These are phyloP conservation scores for Batkoa obscura DNA, from an alignment of 371 early-diverging fungal genomes.

Conservation along the genomic window DNA sequence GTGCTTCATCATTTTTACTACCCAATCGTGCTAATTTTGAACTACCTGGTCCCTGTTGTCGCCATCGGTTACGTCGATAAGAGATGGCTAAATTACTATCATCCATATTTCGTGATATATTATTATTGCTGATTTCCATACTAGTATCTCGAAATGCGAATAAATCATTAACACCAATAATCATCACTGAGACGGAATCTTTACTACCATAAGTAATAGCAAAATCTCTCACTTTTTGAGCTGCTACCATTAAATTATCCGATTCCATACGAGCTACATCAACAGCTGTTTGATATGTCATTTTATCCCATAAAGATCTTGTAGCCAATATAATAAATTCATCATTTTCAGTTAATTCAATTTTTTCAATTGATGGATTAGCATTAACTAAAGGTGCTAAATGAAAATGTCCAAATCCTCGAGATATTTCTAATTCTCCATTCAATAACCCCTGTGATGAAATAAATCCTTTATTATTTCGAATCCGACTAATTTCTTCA, in stretches of 20 bases:
- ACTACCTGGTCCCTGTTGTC: conserved; percentile 32
- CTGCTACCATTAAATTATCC: conserved; percentile 53
- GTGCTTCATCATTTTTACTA: conserved; percentile 56
- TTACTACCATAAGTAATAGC: conserved; percentile 67
- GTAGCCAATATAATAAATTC: conserved; percentile 83
- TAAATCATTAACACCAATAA: conserved; percentile 57
- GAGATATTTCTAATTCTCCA: conserved; percentile 49
- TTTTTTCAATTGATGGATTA: conserved; percentile 54
- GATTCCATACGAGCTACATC: conserved; percentile 58
- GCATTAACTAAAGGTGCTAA: conserved; percentile 69
- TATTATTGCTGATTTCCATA: conserved; percentile 47
- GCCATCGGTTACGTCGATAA: conserved; percentile 18
- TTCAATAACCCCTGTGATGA: conserved; percentile 54
- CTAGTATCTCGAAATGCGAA: conserved; percentile 43
- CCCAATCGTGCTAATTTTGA: conserved; percentile 41
- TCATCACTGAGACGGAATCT: conserved; percentile 64
- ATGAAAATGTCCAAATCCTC: conserved; percentile 75
- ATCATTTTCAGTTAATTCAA: conserved; percentile 59
- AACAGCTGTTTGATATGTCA: conserved; percentile 63
- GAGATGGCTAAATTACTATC: conserved; percentile 37
- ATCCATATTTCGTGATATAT: conserved; percentile 33
- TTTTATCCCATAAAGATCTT: conserved; percentile 64
- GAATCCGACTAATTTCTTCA: conserved; percentile 58
- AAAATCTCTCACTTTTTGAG: conserved; percentile 66
- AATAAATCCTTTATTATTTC: conserved; percentile 62